Percentiles rank a stretch among this genome's conserved stretches.
Evolutionary conservation across 805 yeast species (phyloP).

Genomic region (Diddensiella caesifluorescens): DNA sequence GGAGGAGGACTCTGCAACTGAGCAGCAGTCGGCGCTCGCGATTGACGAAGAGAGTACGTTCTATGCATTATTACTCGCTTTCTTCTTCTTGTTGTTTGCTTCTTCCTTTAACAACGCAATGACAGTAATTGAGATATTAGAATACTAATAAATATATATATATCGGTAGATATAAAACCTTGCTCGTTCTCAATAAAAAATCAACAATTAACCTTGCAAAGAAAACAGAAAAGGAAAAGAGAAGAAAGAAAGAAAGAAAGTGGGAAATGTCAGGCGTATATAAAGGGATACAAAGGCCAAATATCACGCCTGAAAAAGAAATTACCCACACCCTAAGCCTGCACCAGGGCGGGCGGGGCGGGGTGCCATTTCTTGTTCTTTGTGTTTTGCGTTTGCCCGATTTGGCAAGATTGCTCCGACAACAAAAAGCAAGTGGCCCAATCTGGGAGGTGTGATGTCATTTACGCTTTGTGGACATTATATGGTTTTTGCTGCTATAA

Average conservation of each 20-base stretch:
- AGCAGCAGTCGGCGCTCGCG: slow-evolving; percentile 96
- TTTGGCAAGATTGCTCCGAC: slow-evolving; percentile 7
- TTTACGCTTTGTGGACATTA: not conserved
- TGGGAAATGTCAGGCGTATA: not conserved
- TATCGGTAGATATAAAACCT: too few species aligned
- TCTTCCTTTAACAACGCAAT: not conserved
- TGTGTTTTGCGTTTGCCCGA: slow-evolving; percentile 5
- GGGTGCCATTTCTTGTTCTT: too few species aligned
- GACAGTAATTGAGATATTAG: not conserved
- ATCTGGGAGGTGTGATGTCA: not conserved
- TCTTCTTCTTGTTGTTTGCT: not conserved
- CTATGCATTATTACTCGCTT: slow-evolving; percentile 68
- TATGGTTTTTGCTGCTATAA: too few species aligned
- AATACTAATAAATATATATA: not conserved
- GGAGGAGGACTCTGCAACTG: slow-evolving; percentile 94
- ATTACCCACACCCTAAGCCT: too few species aligned
- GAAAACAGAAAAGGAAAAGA: not conserved
- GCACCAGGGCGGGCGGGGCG: too few species aligned
- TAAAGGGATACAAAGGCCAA: not conserved
- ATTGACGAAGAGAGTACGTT: slow-evolving; percentile 92
- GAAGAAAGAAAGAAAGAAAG: not conserved
- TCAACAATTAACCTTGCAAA: not conserved
- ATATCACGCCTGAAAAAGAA: too few species aligned
- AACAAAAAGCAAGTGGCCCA: not conserved
- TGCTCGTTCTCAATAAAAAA: too few species aligned